Conservation (phyloP, 1,284 basidiomycete species). For the Ceratobasidium sp. region DNA sequence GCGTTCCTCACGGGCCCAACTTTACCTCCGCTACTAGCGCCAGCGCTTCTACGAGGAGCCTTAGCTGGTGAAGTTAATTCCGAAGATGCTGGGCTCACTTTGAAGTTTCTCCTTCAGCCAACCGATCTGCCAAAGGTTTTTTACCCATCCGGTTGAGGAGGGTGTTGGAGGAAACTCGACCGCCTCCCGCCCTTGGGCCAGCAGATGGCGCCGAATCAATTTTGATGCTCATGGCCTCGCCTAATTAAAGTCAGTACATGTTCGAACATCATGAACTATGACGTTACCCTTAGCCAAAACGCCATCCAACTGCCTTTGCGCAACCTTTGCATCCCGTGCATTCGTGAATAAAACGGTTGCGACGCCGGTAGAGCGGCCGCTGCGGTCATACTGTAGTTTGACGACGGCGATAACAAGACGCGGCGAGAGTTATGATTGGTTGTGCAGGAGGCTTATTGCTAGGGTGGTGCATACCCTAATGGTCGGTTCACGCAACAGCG, state of each 20-base stretch:
- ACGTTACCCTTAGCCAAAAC: conserved; percentile 86
- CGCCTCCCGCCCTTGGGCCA: background rate
- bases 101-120: conserved; percentile 31
- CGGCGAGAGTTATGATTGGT: conserved; percentile 41
- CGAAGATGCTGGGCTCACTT: background rate
- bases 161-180: conserved; percentile 18
- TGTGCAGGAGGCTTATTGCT: conserved; percentile 46
- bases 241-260: conserved; percentile 8
- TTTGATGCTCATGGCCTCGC: conserved; percentile 43
- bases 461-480: conserved; percentile 82
- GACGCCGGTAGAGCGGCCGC: conserved; percentile 89
- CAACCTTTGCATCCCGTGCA: conserved; percentile 79
- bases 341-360: conserved; percentile 87
- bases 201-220: conserved; percentile 32
- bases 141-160: conserved; percentile 43
- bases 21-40: conserved; percentile 11
- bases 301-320: conserved; percentile 88
- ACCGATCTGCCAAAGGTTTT: conserved; percentile 38
- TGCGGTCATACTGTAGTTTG: conserved; percentile 87
- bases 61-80: background rate
- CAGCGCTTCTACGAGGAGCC: background rate
- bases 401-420: conserved; percentile 50
- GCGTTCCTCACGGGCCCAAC: conserved; percentile 23
- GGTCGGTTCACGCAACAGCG: conserved; percentile 88
- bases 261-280: conserved; percentile 14